A percentile compares a stretch with the other conserved stretches of the same genome.
These are phyloP conservation scores for Globisporangium cylindrosporum DNA, from an alignment of 352 stramenopile species.

Conservation along the genomic window DNA sequence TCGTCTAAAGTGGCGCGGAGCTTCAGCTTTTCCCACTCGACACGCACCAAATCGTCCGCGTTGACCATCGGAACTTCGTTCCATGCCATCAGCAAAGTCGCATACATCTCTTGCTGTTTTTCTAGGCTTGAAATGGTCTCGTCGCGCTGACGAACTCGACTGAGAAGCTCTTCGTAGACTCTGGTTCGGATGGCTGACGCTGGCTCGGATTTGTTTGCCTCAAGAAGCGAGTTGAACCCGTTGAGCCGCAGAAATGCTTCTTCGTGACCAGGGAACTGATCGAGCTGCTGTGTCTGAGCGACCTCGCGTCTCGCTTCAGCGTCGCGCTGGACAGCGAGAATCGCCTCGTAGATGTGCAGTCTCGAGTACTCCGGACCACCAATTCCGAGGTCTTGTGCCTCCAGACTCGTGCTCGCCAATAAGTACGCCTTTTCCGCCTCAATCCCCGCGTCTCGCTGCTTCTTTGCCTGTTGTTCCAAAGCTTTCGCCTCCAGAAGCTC, in stretches of 20 bases:
- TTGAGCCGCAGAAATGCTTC: background rate
- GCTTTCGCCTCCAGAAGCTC: slow-evolving; percentile 10
- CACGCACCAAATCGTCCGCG: background rate
- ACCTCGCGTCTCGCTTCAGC: background rate
- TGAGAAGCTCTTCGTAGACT: slow-evolving; percentile 15
- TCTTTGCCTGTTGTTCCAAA: slow-evolving; percentile 4
- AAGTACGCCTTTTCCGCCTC: slow-evolving; percentile 13
- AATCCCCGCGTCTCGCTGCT: background rate
- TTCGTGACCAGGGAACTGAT: slow-evolving; percentile 23
- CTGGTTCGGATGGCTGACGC: background rate
- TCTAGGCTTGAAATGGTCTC: background rate
- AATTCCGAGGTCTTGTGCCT: background rate
- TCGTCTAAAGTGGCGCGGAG: background rate
- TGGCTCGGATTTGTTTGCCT: background rate
- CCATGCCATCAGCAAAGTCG: slow-evolving; percentile 8
- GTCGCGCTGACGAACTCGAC: slow-evolving; percentile 2
- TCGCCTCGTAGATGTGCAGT: slow-evolving; percentile 9
- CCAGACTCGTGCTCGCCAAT: background rate
- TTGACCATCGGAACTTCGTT: slow-evolving; percentile 4
- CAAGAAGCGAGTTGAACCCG: slow-evolving; percentile 2
- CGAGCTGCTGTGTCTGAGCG: slow-evolving; percentile 16
- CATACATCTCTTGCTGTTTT: background rate
- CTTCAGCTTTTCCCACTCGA: background rate
- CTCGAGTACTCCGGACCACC: slow-evolving; percentile 14
- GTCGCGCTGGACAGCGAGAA: slow-evolving; percentile 8